Conservation (phyloP, 2,329 filamentous ascomycete species). For the Colletotrichum aenigma region DNA sequence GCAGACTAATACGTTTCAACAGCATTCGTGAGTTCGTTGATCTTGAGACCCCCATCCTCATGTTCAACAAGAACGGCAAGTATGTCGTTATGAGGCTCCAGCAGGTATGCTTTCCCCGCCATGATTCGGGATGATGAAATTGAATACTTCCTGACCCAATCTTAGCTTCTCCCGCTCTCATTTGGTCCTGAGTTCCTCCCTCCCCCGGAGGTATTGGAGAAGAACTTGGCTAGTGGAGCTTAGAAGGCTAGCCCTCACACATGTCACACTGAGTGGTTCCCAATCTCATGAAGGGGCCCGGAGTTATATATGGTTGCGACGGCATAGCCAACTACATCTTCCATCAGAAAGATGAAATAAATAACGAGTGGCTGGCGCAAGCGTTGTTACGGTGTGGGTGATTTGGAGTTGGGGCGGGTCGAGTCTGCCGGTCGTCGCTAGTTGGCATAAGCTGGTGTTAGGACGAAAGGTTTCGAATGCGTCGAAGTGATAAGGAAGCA, state of each 20-base stretch:
- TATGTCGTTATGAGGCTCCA: constrained; percentile 73
- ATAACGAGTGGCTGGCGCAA: background rate
- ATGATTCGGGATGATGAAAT: background rate
- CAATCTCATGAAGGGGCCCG: background rate
- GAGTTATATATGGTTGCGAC: background rate
- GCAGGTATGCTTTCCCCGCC: constrained; percentile 51
- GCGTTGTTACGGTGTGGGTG: background rate
- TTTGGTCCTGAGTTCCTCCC: constrained; percentile 68
- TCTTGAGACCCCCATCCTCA: constrained; percentile 77
- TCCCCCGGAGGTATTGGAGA: constrained; percentile 31
- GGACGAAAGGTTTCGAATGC: background rate
- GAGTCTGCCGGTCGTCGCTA: background rate
- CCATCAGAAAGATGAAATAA: background rate
- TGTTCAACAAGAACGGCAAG: constrained; percentile 86
- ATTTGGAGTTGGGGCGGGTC: background rate
- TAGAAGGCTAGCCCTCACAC: background rate
- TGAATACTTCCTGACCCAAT: background rate
- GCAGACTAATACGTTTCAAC: background rate
- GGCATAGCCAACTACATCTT: background rate
- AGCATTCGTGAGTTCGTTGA: constrained; percentile 80
- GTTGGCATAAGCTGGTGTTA: background rate
- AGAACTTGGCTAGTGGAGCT: background rate
- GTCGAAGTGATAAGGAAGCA: background rate
- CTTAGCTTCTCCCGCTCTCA: constrained; percentile 68
- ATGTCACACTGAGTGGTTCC: background rate